phyloP scores from a whole-genome alignment of 169 alveolate genomes.

The Eimeria tenella region DNA sequence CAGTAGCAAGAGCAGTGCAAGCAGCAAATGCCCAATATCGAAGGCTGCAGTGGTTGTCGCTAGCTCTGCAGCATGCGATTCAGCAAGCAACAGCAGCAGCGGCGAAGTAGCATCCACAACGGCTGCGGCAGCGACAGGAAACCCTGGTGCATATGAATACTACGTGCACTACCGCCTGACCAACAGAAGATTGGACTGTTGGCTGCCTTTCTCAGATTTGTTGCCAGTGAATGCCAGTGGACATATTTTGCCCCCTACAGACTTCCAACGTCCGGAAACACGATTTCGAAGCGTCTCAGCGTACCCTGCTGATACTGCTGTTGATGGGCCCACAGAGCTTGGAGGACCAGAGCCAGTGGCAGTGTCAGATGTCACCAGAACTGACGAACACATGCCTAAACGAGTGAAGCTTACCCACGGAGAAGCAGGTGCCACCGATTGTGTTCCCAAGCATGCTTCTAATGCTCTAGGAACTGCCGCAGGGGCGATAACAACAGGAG shows the following conservation, averaged over 20 bases:
- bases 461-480: constrained; percentile 1
- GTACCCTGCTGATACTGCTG: not conserved
- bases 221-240: constrained; percentile 66
- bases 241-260: constrained; percentile 43
- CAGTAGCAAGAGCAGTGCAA: constrained; percentile 51
- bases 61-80: not conserved
- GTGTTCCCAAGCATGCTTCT: not conserved
- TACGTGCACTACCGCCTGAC: constrained; percentile 74
- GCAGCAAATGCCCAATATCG: not conserved
- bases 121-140: constrained; percentile 8
- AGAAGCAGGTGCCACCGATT: not conserved
- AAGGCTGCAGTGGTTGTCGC: not conserved
- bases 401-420: constrained; percentile 53
- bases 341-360: constrained; percentile 32
- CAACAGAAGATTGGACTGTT: constrained; percentile 76
- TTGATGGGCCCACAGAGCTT: not conserved
- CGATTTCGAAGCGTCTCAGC: not conserved
- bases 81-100: constrained; percentile 41
- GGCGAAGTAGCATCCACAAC: not conserved
- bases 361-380: not conserved
- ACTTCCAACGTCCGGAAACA: not conserved
- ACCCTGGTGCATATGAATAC: constrained; percentile 64
- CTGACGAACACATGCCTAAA: constrained; percentile 56
- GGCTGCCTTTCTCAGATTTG: constrained; percentile 70
- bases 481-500: constrained; percentile 10